A percentile compares a stretch with the other conserved stretches of the same genome.
Conservation (phyloP, 495 filamentous ascomycete species). For the Penicillium nucicola region DNA sequence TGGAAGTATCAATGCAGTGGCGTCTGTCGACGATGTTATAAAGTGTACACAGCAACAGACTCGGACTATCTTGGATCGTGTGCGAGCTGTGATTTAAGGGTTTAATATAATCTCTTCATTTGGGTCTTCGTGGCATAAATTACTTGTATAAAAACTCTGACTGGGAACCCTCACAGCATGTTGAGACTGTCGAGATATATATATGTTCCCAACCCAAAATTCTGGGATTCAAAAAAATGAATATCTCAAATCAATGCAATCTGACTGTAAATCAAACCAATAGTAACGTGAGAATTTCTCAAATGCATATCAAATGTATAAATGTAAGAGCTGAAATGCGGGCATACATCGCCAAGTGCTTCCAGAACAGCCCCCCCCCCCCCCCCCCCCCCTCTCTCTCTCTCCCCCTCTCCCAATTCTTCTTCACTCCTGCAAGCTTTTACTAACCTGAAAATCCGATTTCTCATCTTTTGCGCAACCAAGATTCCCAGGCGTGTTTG, state of each 20-base stretch:
- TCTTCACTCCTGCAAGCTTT: neutral
- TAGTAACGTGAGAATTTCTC: too few species aligned
- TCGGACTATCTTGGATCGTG: conserved; percentile 1
- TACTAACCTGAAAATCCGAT: neutral
- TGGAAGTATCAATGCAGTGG: conserved; percentile 15
- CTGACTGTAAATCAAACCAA: too few species aligned
- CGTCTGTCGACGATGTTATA: conserved; percentile 16
- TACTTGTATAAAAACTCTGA: neutral
- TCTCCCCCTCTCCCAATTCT: too few species aligned
- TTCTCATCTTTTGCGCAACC: neutral
- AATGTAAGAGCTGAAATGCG: too few species aligned
- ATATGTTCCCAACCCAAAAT: too few species aligned
- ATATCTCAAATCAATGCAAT: too few species aligned
- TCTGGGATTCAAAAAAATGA: too few species aligned
- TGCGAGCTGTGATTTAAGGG: neutral
- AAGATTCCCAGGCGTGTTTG: conserved; percentile 16
- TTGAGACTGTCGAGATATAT: too few species aligned
- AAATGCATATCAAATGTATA: too few species aligned
- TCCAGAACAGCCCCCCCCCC: neutral
- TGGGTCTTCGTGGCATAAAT: too few species aligned
- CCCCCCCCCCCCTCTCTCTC: conserved; percentile 6
- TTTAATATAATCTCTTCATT: neutral
- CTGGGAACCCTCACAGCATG: too few species aligned
- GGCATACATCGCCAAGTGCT: neutral
- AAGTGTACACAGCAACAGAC: conserved; percentile 11